Evolutionary conservation across 1,139 yeast genomes (phyloP).

Genomic region (Waltiozyma sp.): DNA sequence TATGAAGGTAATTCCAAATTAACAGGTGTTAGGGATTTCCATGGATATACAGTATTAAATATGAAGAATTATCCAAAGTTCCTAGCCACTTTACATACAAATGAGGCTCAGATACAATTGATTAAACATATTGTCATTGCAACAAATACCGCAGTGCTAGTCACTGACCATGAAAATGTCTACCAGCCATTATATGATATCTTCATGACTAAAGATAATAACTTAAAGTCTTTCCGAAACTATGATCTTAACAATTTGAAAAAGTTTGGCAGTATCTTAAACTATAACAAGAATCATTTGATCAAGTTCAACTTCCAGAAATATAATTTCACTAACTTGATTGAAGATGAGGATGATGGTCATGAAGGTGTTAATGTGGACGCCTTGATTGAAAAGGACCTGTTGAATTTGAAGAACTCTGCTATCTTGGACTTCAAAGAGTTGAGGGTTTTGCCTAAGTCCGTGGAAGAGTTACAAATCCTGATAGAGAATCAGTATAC

Average conservation of each 20-base stretch:
- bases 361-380: conserved; percentile 6
- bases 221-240: conserved; percentile 15
- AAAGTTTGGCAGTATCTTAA: conserved; percentile 16
- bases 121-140: conserved; percentile 17
- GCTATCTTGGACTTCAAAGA: conserved; percentile 17
- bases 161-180: conserved; percentile 11
- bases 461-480: conserved; percentile 13
- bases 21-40: conserved; percentile 4
- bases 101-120: conserved; percentile 12
- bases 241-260: conserved; percentile 18
- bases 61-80: conserved; percentile 16
- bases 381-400: conserved; percentile 11
- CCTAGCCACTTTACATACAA: conserved; percentile 17
- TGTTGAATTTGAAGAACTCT: conserved; percentile 14
- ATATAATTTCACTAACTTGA: conserved; percentile 13
- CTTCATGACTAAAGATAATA: conserved; percentile 17
- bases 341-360: background rate
- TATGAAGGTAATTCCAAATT: conserved; percentile 12
- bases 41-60: conserved; percentile 15
- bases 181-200: conserved; percentile 18
- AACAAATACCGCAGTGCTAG: conserved; percentile 13
- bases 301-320: conserved; percentile 16
- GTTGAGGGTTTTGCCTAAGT: conserved; percentile 14
- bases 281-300: conserved; percentile 16
- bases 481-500: conserved; percentile 14